Evolutionary conservation across 345 rosid species (phyloP).

Genomic region (Adansonia digitata): DNA sequence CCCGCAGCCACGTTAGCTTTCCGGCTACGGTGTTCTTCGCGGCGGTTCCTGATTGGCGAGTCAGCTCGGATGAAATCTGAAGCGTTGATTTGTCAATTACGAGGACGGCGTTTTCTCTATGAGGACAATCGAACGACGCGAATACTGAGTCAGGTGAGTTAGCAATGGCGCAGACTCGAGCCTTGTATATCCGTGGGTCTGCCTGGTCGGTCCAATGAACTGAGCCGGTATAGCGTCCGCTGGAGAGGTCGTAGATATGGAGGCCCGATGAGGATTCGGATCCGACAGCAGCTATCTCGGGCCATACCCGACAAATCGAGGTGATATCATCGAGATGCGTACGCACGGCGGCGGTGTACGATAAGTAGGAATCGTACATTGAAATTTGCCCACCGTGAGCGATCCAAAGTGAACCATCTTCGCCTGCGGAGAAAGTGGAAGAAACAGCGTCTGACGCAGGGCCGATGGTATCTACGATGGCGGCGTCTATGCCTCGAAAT

Average conservation of each 20-base stretch:
- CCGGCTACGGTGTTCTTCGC: slow-evolving; percentile 55
- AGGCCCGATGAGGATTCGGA: slow-evolving; percentile 64
- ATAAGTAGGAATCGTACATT: slow-evolving; percentile 64
- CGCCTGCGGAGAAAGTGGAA: slow-evolving; percentile 60
- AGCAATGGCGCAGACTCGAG: slow-evolving; percentile 57
- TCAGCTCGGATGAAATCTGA: slow-evolving; percentile 46
- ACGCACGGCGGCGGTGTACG: slow-evolving; percentile 57
- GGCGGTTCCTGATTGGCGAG: slow-evolving; percentile 66
- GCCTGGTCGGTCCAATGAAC: slow-evolving; percentile 69
- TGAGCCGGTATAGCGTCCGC: slow-evolving; percentile 57
- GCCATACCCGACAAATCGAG: slow-evolving; percentile 57
- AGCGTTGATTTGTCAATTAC: slow-evolving; percentile 80
- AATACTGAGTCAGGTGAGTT: slow-evolving; percentile 53
- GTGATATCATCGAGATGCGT: slow-evolving; percentile 74
- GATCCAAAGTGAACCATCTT: slow-evolving; percentile 73
- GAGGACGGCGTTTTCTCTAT: slow-evolving; percentile 66
- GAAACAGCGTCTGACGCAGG: slow-evolving; percentile 70
- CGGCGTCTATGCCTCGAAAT: slow-evolving; percentile 68
- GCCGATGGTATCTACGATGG: slow-evolving; percentile 48
- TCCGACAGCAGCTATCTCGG: slow-evolving; percentile 63
- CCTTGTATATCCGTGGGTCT: slow-evolving; percentile 82
- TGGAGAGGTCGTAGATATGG: slow-evolving; percentile 71
- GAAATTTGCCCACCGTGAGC: slow-evolving; percentile 95
- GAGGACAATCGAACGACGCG: slow-evolving; percentile 71
- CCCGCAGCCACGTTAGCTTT: slow-evolving; percentile 70